phyloP scores from a whole-genome alignment of 140 eudicot genomes.

The Cichorium intybus region DNA sequence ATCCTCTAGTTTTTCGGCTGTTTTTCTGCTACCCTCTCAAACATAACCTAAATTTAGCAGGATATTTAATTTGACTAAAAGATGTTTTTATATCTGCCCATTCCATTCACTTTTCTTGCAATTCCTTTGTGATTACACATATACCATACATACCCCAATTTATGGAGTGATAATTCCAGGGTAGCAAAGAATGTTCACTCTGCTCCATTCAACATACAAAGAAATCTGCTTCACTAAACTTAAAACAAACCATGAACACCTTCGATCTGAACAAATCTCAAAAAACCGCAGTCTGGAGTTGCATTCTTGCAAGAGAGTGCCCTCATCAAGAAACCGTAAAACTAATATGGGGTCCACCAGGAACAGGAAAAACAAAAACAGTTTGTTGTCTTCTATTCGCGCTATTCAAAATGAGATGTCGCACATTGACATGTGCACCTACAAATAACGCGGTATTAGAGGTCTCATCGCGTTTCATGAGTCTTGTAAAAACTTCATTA shows the following conservation, averaged over 20 bases:
- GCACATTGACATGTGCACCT: slow-evolving; percentile 65
- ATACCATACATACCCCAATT: not conserved
- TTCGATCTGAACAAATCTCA: slow-evolving; percentile 45
- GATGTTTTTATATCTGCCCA: too few species aligned
- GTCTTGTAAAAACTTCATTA: slow-evolving; percentile 21
- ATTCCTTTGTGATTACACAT: not conserved
- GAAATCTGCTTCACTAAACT: not conserved
- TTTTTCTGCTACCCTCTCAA: too few species aligned
- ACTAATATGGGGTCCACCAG: slow-evolving; percentile 85
- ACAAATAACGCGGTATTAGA: slow-evolving; percentile 57
- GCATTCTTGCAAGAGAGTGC: slow-evolving; percentile 45
- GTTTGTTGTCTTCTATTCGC: slow-evolving; percentile 36
- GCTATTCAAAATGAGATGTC: slow-evolving; percentile 36
- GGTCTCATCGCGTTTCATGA: slow-evolving; percentile 38
- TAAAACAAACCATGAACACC: slow-evolving; percentile 2
- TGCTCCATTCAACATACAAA: slow-evolving; percentile 26
- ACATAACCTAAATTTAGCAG: too few species aligned
- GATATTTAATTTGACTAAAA: too few species aligned
- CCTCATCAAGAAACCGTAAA: slow-evolving; percentile 38
- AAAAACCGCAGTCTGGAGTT: slow-evolving; percentile 41
- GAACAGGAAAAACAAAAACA: slow-evolving; percentile 71
- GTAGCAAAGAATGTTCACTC: slow-evolving; percentile 22
- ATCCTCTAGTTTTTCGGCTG: too few species aligned
- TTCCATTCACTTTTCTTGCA: too few species aligned
- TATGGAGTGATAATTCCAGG: slow-evolving; percentile 30